Evolutionary conservation across 495 filamentous ascomycete species (phyloP), one percentile per base, ranked within the genome.

Genomic region (Talaromyces adpressus): DNA sequence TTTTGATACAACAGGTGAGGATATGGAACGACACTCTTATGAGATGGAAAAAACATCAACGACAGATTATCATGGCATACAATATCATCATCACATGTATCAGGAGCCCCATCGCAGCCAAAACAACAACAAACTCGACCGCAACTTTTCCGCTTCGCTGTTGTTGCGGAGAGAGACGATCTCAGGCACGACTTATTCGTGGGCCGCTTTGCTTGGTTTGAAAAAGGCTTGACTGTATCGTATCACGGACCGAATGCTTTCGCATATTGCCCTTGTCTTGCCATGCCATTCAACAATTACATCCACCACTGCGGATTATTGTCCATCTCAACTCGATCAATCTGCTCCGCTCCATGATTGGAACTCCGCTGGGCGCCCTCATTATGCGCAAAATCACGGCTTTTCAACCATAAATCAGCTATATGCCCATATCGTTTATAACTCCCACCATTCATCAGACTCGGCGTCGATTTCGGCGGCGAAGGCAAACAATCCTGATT

Each of bases 131-230:
- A 27, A 56, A 56, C 14, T 14, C 20, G 14, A 59, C 16, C 29
- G 32, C 58, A 41, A 23, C 23, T 61, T 61, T 27, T 39, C 57
- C 6, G 16, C 57, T 59, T 59, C 57, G 29, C 30, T 59, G 27
- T 16, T n/a, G 6, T 20, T 45, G 39, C 58, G 58, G 5, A 61
- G 32, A 18, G 22, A 41, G 23, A 61, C 58, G 18, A 61, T 49
- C 18, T 45, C 36, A 49, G 32, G 22, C 20, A 45, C 30, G 11
- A 22, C 30, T 12, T 36, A 30, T 20, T 59, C 57, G 6, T 59
- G 57, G 57, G 57, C 57, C 25, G 30, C 32, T 39, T 23, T 61
- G 39, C 36, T 61, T 49, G 32, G 32, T 2, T 29, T 41, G 18
- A 23, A 20, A 25, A 20, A 39, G 23, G 0, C 39, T 27, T 61